Evolutionary conservation across 2,329 filamentous ascomycete species (phyloP), one percentile per base, ranked within the genome.

Genomic region (Chlorencoelia australis): DNA sequence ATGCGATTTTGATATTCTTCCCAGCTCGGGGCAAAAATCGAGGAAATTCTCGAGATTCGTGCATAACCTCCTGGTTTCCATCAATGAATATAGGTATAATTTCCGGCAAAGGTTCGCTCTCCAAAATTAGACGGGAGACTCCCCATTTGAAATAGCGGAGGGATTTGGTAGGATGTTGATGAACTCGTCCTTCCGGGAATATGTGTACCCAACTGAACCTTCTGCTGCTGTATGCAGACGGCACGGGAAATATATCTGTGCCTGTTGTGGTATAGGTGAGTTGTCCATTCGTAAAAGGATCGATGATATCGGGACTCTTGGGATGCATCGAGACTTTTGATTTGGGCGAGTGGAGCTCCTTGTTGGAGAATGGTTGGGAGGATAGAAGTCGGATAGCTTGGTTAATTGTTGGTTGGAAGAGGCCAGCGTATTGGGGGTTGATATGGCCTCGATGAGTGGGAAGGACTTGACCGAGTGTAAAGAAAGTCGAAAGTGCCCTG

Each of bases 61-160:
- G 73, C 89, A 96, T 95, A 48, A 94, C 69, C 41, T 81, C 64
- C 55, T 95, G 82, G 11, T 83, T 82, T 18, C 91, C 91, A 52
- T 95, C 85, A 33, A 96, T 80, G 68, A 93, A 98, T 62, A 98
- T 89, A 28, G 91, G 87, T 22, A 98, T 73, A 14, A 98, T 73
- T 48, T 93, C 84, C 0, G 91, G 91, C 44, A 83, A 79, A 3
- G 86, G 85, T 32, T 89, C 82, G 30, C 81, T 75, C 60, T 98
- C 91, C 30, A 98, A 74, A 40, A 98, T 91, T 40, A 96, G 69
- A 2, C 91, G 76, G 5, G 89, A 86, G 2, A 96, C 70, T 1
- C 91, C 91, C 91, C 91, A 98, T 65, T 94, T 95, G 73, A 96
- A 96, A 63, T 98, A 98, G 19, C 91, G 82, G 68, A 96, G 79